Percentiles rank a stretch among this genome's conserved stretches.
These are phyloP conservation scores for Peterozyma toletana DNA, from an alignment of 805 yeast species.

Conservation along the genomic window DNA sequence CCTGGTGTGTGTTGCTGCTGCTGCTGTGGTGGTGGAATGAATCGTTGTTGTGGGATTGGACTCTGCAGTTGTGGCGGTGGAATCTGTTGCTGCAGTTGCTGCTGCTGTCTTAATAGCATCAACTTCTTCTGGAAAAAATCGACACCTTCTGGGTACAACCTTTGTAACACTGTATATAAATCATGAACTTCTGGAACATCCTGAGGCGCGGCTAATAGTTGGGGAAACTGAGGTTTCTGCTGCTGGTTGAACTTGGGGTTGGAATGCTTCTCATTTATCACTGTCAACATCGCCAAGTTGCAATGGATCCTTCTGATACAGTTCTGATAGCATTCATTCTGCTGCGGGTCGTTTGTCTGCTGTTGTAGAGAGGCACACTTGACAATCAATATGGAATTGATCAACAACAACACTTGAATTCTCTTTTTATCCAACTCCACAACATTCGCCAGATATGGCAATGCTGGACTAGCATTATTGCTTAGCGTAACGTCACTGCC, in stretches of 20 bases:
- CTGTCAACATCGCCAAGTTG: slow-evolving; percentile 27
- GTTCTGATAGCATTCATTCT: slow-evolving; percentile 22
- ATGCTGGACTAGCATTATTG: too few species aligned
- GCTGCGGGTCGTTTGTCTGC: slow-evolving; percentile 13
- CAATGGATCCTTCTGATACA: slow-evolving; percentile 28
- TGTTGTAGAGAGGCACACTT: slow-evolving; percentile 22
- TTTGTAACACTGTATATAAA: slow-evolving; percentile 38
- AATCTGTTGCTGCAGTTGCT: slow-evolving; percentile 8
- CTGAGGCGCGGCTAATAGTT: slow-evolving; percentile 45
- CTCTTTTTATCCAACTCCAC: slow-evolving; percentile 24
- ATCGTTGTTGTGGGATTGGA: not conserved
- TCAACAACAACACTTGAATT: slow-evolving; percentile 24
- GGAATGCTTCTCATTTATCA: slow-evolving; percentile 28
- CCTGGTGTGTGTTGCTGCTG: slow-evolving; percentile 7
- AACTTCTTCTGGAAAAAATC: slow-evolving; percentile 26
- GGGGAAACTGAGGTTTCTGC: slow-evolving; percentile 30
- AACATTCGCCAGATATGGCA: not conserved
- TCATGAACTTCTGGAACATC: slow-evolving; percentile 47
- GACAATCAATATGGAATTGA: slow-evolving; percentile 24
- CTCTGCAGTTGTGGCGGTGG: slow-evolving; percentile 5
- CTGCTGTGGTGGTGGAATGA: slow-evolving; percentile 5
- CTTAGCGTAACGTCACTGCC: too few species aligned
- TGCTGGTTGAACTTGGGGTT: slow-evolving; percentile 6
- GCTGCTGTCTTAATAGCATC: slow-evolving; percentile 14
- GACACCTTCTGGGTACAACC: slow-evolving; percentile 48